Evolutionary conservation across 345 rosid genomes (phyloP).

Genomic region (Brassica rapa): DNA sequence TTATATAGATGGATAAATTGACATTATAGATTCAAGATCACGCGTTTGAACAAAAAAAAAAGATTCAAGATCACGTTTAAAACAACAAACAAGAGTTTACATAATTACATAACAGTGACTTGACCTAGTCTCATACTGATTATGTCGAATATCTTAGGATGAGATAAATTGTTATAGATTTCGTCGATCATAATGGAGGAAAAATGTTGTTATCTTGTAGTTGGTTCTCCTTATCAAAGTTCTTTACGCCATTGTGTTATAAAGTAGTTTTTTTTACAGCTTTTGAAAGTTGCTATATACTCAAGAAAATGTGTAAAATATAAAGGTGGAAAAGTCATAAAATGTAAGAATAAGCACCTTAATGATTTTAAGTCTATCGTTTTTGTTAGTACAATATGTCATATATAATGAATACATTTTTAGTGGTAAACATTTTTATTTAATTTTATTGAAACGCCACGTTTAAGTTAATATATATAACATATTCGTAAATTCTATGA

Average conservation of each 20-base stretch:
- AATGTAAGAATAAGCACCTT: not conserved
- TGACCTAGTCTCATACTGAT: constrained; percentile 10
- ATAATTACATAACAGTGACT: not conserved
- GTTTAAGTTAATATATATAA: not conserved
- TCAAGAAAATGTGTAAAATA: not conserved
- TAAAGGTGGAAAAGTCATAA: not conserved
- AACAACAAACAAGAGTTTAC: not conserved
- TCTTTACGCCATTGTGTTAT: not conserved
- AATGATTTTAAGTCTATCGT: constrained; percentile 19
- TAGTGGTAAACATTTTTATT: not conserved
- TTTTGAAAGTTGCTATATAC: not conserved
- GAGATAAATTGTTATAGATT: constrained; percentile 5
- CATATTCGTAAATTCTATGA: not conserved
- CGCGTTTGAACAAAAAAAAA: too few relatives aligned
- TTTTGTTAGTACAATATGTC: not conserved
- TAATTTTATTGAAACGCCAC: not conserved
- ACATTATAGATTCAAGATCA: not conserved
- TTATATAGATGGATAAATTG: not conserved
- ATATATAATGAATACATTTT: not conserved
- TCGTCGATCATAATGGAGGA: not conserved
- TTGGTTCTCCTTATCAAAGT: constrained; percentile 16
- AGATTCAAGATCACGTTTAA: not conserved
- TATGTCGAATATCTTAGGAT: constrained; percentile 27
- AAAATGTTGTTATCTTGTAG: constrained; percentile 4
- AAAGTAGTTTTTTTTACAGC: not conserved